Conservation (phyloP, 495 filamentous ascomycete species). For the Aspergillus cavernicola region DNA sequence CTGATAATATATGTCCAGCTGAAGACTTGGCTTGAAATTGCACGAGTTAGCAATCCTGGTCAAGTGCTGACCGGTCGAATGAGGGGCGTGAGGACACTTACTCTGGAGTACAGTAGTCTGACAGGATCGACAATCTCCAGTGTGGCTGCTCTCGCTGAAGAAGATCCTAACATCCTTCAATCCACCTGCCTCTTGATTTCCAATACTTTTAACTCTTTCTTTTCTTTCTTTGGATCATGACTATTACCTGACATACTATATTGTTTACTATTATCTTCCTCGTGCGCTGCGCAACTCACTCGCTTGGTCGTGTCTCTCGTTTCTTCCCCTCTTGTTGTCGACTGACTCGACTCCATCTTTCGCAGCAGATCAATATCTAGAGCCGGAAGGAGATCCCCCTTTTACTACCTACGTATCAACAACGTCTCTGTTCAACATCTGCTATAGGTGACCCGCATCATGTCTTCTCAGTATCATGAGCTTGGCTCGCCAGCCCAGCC, state of each 20-base stretch:
- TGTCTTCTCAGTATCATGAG: conserved; percentile 11
- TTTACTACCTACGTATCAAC: too few relatives aligned
- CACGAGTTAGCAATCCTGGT: neutral
- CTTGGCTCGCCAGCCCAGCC: conserved; percentile 3
- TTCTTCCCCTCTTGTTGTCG: neutral
- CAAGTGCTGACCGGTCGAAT: neutral
- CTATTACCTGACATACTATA: neutral
- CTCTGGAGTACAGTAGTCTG: too few relatives aligned
- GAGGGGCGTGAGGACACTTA: neutral
- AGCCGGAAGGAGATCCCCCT: too few relatives aligned
- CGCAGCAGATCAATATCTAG: neutral
- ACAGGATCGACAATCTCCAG: neutral
- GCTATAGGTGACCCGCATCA: too few relatives aligned
- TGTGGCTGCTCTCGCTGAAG: conserved; percentile 3
- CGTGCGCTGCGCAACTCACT: neutral
- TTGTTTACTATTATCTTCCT: neutral
- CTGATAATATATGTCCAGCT: neutral
- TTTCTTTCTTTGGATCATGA: neutral
- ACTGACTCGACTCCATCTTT: too few relatives aligned
- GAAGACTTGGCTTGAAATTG: neutral
- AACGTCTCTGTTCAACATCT: too few relatives aligned
- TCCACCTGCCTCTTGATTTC: neutral
- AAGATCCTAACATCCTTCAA: conserved; percentile 1
- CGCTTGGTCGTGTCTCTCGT: neutral
- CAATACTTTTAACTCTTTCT: neutral